Evolutionary conservation across 2,329 filamentous ascomycete species (phyloP), one percentile per base, ranked within the genome.

Genomic region (Apiospora hydei): DNA sequence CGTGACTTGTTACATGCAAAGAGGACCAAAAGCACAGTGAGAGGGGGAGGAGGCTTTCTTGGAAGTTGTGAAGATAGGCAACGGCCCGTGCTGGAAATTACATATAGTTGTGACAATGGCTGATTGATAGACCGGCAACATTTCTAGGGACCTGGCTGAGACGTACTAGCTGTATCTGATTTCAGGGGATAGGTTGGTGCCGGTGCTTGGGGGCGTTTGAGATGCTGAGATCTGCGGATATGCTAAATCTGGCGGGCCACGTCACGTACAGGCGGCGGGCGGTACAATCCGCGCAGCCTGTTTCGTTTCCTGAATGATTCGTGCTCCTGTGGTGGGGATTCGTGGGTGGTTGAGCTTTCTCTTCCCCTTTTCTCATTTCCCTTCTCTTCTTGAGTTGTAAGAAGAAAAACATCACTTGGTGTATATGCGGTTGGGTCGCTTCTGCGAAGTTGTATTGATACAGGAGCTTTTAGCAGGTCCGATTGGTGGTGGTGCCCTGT

Each of bases 141-240:
- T 30, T 30, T 30, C 26, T 30, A 30, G 26, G 26, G 26, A 30
- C 26, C 57, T 64, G 41, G 41, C 41, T 43, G 57, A 64, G 57
- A 64, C 30, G 57, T 38, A 18, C 30, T 41, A 61, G 26, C 26
- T 3, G 51, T 57, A 57, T 57, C 51, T 30, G 51, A 57, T 57
- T 34, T 3, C 6, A 57, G 24, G 53, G 53, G 11, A 26, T 5
- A 18, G 11, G 14, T 41, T 38, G 57, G 34, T 64, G 57, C 57
- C 57, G 57, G 13, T 41, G 57, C 34, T 64, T 64, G 34, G 30
- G 30, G 18, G 57, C n/a, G 57, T 64, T 64, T 64, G 57, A 64
- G 21, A 30, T 64, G 34, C 57, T 61, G 53, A 61, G 53, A 61
- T 61, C 53, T 61, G 53, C 53, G 51, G 26, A 26, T 57, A 57